phyloP scores from a whole-genome alignment of 352 stramenopile species.

The Globisporangium carolinianum region DNA sequence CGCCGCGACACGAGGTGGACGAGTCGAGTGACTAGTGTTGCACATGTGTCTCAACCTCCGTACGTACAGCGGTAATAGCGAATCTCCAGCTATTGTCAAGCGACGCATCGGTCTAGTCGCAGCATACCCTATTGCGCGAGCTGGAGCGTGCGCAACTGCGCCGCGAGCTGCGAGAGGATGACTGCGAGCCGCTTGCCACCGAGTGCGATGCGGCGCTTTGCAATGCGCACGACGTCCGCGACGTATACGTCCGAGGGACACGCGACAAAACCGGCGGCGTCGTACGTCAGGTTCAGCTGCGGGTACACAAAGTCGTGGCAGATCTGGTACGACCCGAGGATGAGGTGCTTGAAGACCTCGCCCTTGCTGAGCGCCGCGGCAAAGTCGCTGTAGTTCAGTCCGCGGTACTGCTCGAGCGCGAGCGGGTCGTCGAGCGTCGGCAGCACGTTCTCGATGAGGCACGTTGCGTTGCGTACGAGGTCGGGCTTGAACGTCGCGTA shows the following conservation, averaged over 20 bases:
- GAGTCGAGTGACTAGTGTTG: no score
- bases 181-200: conserved; percentile 46
- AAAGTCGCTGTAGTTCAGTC: conserved; percentile 14
- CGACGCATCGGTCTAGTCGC: no score
- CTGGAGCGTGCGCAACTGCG: conserved; percentile 29
- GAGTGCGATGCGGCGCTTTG: conserved; percentile 39
- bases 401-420: conserved; percentile 31
- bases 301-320: neutral
- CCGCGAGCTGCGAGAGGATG: conserved; percentile 44
- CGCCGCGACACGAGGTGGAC: no score
- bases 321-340: conserved; percentile 33
- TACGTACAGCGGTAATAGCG: no score
- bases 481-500: conserved; percentile 10
- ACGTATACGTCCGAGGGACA: conserved; percentile 28
- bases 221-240: conserved; percentile 17
- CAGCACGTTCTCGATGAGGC: conserved; percentile 28
- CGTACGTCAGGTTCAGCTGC: conserved; percentile 22
- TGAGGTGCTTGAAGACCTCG: conserved; percentile 5
- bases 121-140: conserved; percentile 12
- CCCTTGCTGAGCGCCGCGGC: neutral
- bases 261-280: conserved; percentile 4
- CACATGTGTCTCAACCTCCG: no score
- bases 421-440: conserved; percentile 24
- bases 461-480: conserved; percentile 31
- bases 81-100: no score